These are phyloP conservation scores for Agrocybe pediades DNA, from an alignment of 768 basidiomycete genomes.

Conservation along the genomic window DNA sequence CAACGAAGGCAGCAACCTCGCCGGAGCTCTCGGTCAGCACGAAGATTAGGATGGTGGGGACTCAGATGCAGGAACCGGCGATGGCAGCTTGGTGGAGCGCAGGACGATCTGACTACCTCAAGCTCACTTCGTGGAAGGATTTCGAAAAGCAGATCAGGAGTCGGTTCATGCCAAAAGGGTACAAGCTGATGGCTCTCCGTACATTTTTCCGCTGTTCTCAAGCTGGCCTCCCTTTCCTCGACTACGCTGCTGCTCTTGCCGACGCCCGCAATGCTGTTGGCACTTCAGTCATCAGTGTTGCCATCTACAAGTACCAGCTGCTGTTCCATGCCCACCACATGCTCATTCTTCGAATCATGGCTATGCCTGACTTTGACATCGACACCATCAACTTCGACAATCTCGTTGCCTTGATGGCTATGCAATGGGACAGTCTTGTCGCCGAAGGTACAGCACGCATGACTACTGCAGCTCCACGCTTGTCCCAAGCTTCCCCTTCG, in stretches of 20 bases:
- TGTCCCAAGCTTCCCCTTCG: background rate
- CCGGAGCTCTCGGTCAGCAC: background rate
- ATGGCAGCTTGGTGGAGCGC: slow-evolving; percentile 3
- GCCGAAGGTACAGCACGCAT: background rate
- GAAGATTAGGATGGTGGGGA: background rate
- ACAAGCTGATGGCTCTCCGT: slow-evolving; percentile 1
- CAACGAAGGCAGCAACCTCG: background rate
- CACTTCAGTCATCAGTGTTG: background rate
- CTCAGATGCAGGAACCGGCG: background rate
- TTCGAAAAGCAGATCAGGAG: background rate
- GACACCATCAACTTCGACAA: slow-evolving; percentile 1
- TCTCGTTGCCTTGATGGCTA: background rate
- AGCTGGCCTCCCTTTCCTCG: background rate
- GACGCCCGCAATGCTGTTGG: background rate
- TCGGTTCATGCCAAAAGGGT: slow-evolving; percentile 4
- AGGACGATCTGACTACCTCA: background rate
- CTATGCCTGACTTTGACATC: slow-evolving; percentile 1
- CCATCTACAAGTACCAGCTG: background rate
- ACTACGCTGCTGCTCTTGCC: background rate
- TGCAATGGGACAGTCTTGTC: slow-evolving; percentile 3
- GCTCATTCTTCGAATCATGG: background rate
- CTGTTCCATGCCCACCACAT: background rate
- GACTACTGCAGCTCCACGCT: no score
- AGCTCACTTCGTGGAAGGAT: background rate
- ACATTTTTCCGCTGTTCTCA: slow-evolving; percentile 5